These are phyloP conservation scores for Rhazya stricta DNA, from an alignment of 257 asterid species.

Conservation along the genomic window DNA sequence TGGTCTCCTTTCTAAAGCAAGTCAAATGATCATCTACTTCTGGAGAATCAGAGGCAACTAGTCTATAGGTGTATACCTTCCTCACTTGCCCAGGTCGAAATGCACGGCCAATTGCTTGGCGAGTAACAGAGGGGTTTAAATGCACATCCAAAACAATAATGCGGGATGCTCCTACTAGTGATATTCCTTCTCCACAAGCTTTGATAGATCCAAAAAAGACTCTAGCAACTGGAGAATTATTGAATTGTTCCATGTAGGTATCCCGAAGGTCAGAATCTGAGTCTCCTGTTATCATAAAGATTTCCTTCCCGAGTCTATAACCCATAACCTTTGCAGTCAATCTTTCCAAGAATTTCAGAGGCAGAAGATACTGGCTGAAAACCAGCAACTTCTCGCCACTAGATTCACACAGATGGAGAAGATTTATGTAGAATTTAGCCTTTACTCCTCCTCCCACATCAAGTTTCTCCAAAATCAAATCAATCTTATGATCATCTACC, in stretches of 20 bases:
- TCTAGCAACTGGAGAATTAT: conserved; percentile 56
- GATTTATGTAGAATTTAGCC: conserved; percentile 70
- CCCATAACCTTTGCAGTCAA: conserved; percentile 60
- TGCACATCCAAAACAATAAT: conserved; percentile 62
- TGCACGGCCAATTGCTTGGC: conserved; percentile 86
- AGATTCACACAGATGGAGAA: conserved; percentile 72
- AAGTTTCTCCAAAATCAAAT: conserved; percentile 43
- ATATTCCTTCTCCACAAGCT: conserved; percentile 94
- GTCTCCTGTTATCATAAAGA: conserved; percentile 88
- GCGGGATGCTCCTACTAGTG: conserved; percentile 78
- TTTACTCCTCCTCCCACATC: conserved; percentile 65
- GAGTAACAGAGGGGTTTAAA: conserved; percentile 70
- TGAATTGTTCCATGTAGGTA: conserved; percentile 55
- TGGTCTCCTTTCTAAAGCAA: conserved; percentile 28
- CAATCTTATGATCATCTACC: conserved; percentile 64
- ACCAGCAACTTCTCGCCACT: conserved; percentile 70
- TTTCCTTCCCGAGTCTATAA: conserved; percentile 63
- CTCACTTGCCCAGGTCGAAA: conserved; percentile 66
- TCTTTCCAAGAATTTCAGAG: conserved; percentile 77
- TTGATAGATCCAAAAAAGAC: conserved; percentile 87
- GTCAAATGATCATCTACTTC: conserved; percentile 64
- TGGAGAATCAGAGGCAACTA: conserved; percentile 62
- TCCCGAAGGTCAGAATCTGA: conserved; percentile 67
- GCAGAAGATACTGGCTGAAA: conserved; percentile 79
- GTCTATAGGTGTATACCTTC: conserved; percentile 56